A percentile compares a stretch with the other conserved stretches of the same genome.
Evolutionary conservation across 257 asterid species (phyloP).

Genomic region (Jacaranda copaia): DNA sequence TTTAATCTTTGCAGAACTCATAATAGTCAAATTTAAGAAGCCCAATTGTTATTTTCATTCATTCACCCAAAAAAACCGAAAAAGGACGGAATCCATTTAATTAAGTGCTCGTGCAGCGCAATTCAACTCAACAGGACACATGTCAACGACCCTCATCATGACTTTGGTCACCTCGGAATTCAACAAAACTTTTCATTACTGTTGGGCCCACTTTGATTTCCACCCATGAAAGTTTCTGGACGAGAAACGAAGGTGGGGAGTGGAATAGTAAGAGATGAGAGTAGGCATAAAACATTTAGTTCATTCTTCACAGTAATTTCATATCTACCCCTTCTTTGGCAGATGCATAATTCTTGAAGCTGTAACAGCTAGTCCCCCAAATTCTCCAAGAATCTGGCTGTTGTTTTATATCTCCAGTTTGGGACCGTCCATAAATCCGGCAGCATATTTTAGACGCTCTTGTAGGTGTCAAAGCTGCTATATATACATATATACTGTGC

Average conservation of each 20-base stretch:
- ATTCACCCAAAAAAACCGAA: too few relatives aligned
- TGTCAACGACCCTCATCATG: constrained; percentile 25
- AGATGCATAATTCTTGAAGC: too few relatives aligned
- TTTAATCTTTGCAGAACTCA: too few relatives aligned
- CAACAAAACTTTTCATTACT: neutral
- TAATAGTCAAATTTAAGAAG: too few relatives aligned
- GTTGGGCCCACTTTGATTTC: neutral
- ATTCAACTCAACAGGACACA: constrained; percentile 1
- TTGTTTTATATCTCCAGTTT: neutral
- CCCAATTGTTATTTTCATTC: too few relatives aligned
- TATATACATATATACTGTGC: neutral
- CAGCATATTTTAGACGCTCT: neutral
- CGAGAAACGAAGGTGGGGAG: constrained; percentile 5
- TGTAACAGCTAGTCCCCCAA: neutral
- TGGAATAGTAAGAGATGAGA: neutral
- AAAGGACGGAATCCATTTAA: too few relatives aligned
- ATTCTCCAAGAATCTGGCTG: neutral
- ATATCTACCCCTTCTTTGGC: too few relatives aligned
- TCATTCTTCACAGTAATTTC: too few relatives aligned
- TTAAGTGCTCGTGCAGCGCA: neutral
- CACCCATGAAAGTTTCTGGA: constrained; percentile 3
- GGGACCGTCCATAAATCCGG: neutral
- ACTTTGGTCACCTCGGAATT: neutral
- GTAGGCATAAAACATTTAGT: neutral
- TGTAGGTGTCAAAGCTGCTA: neutral